These are phyloP conservation scores for Phytopythium montanum DNA, from an alignment of 352 stramenopile genomes.

Conservation along the genomic window DNA sequence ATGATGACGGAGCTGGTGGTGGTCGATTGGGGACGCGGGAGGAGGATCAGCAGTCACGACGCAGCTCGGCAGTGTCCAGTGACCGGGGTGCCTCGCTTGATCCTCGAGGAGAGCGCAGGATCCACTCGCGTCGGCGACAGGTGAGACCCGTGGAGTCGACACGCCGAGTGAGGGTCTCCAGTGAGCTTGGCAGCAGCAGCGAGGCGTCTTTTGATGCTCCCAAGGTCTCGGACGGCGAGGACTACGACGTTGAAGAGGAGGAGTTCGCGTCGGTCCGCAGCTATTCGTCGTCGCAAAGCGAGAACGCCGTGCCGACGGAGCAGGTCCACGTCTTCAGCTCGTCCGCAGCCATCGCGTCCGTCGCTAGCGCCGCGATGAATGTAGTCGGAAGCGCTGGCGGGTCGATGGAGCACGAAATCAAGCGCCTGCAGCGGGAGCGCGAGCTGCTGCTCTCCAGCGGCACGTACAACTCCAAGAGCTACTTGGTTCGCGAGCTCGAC, in stretches of 20 bases:
- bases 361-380: not conserved
- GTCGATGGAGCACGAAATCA: slow-evolving; percentile 14
- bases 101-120: not conserved
- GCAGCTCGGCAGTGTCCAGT: not conserved
- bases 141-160: not conserved
- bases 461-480: slow-evolving; percentile 55
- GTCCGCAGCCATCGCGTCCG: not conserved
- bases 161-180: not conserved
- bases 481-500: slow-evolving; percentile 64
- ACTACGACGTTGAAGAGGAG: not conserved
- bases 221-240: not conserved
- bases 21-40: not conserved
- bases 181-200: not conserved
- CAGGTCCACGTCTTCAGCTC: not conserved
- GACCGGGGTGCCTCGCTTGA: not conserved
- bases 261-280: not conserved
- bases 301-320: slow-evolving; percentile 9
- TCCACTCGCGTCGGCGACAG: not conserved
- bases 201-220: not conserved
- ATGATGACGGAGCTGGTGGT: not conserved
- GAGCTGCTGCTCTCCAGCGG: slow-evolving; percentile 58
- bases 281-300: not conserved
- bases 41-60: not conserved
- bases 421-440: slow-evolving; percentile 45
- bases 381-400: not conserved